Conservation (phyloP, 2,329 filamentous ascomycete genomes). For the Huntiella omanensis region DNA sequence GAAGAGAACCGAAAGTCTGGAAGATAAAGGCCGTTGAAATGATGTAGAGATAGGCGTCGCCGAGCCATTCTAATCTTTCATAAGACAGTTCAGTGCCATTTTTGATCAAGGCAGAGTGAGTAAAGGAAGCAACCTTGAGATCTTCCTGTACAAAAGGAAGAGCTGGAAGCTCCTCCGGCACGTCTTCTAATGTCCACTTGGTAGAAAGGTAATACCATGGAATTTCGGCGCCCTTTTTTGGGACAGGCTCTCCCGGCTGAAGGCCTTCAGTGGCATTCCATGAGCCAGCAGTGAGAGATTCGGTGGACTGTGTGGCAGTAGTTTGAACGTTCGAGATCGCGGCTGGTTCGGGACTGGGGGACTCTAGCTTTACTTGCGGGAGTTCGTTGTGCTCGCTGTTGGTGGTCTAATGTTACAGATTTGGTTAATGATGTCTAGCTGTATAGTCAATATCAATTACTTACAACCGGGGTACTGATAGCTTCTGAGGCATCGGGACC, state of each 20-base stretch:
- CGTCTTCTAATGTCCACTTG: constrained; percentile 32
- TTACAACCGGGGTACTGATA: too few species aligned
- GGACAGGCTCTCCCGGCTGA: neutral
- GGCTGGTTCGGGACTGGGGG: neutral
- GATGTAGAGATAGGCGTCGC: constrained; percentile 69
- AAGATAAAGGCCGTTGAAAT: constrained; percentile 60
- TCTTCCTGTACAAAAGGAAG: constrained; percentile 43
- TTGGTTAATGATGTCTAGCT: too few species aligned
- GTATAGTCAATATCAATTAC: too few species aligned
- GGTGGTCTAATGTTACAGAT: too few species aligned
- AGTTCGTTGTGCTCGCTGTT: too few species aligned
- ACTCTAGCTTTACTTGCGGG: neutral
- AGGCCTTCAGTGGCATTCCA: neutral
- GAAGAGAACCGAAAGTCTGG: constrained; percentile 45
- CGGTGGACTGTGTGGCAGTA: neutral
- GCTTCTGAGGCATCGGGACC: neutral
- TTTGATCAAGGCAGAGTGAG: constrained; percentile 34
- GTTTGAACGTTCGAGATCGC: neutral
- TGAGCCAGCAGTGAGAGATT: neutral
- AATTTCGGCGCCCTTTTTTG: constrained; percentile 8
- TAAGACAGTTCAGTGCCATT: constrained; percentile 33
- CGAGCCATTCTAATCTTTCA: constrained; percentile 73
- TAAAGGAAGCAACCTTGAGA: constrained; percentile 46
- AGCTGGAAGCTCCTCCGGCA: constrained; percentile 30
- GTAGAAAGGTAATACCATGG: constrained; percentile 18